Evolutionary conservation across 2,329 filamentous ascomycete genomes (phyloP).

Genomic region (Alternaria sp.): DNA sequence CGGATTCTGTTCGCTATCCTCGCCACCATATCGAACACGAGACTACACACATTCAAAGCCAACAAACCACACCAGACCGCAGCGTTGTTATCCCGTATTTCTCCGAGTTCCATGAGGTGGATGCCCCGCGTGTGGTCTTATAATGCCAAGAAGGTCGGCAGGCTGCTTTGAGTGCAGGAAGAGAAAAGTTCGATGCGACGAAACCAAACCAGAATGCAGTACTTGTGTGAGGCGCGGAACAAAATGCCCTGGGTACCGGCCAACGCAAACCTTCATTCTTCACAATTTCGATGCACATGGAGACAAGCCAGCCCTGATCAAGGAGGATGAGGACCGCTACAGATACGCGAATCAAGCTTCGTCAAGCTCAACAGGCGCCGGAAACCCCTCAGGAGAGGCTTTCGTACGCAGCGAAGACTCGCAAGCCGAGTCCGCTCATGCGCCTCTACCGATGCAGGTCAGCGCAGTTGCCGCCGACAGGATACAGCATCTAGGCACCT

Average conservation of each 20-base stretch:
- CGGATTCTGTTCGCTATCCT: slow-evolving; percentile 7
- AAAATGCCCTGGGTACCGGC: slow-evolving; percentile 50
- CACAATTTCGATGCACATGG: slow-evolving; percentile 45
- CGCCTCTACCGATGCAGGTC: slow-evolving; percentile 41
- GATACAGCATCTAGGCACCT: slow-evolving; percentile 46
- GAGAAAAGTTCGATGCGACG: slow-evolving; percentile 51
- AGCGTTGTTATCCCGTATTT: neutral
- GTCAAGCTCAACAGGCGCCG: slow-evolving; percentile 12
- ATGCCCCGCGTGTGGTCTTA: slow-evolving; percentile 20
- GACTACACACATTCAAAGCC: slow-evolving; percentile 1
- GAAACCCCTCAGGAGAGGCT: slow-evolving; percentile 11
- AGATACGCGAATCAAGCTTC: slow-evolving; percentile 40
- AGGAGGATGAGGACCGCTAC: slow-evolving; percentile 48
- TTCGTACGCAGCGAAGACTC: slow-evolving; percentile 25
- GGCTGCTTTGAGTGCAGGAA: slow-evolving; percentile 52
- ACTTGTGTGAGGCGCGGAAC: slow-evolving; percentile 47
- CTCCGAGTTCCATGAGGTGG: slow-evolving; percentile 12
- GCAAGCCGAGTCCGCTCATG: slow-evolving; percentile 26
- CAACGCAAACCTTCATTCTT: slow-evolving; percentile 47
- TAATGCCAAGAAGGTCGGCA: slow-evolving; percentile 49
- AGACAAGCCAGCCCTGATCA: slow-evolving; percentile 44
- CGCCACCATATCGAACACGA: slow-evolving; percentile 12
- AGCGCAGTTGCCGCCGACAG: slow-evolving; percentile 49
- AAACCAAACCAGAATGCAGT: slow-evolving; percentile 48
- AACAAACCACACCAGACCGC: slow-evolving; percentile 1